A percentile compares a stretch with the other conserved stretches of the same genome.
Conservation (phyloP, 345 rosid species). For the Eucalyptus erythrocorys region DNA sequence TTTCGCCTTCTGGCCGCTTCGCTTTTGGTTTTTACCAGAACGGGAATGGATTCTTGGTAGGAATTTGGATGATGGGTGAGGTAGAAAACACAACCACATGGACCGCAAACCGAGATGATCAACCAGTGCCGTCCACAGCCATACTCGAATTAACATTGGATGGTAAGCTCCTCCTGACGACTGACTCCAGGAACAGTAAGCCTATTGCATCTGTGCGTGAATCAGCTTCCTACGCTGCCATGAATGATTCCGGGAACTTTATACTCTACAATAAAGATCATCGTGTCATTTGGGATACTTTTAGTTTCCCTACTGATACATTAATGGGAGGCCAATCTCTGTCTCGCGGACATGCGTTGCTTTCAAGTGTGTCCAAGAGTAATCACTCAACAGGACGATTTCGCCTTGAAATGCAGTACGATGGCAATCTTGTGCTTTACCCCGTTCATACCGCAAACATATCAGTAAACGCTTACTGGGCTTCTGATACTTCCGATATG, state of each 20-base stretch:
- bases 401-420: not conserved
- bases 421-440: conserved; percentile 16
- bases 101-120: conserved; percentile 7
- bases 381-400: conserved; percentile 8
- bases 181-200: not conserved
- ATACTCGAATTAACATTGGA: not conserved
- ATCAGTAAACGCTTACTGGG: conserved; percentile 2
- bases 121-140: not conserved
- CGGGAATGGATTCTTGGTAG: conserved; percentile 1
- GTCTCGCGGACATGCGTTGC: accelerated
- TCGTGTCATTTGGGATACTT: conserved; percentile 4
- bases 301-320: conserved; percentile 14
- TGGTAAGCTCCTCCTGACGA: not conserved
- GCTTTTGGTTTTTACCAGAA: conserved; percentile 13
- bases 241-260: conserved; percentile 16
- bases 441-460: not conserved
- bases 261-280: not conserved
- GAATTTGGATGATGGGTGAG: not conserved
- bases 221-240: not conserved
- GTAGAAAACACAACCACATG: conserved; percentile 3
- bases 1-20: conserved; percentile 1
- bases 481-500: accelerated
- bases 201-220: not conserved
- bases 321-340: conserved; percentile 8
- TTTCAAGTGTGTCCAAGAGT: not conserved